Conservation (phyloP, 257 asterid genomes). For the Primulina huaijiensis region DNA sequence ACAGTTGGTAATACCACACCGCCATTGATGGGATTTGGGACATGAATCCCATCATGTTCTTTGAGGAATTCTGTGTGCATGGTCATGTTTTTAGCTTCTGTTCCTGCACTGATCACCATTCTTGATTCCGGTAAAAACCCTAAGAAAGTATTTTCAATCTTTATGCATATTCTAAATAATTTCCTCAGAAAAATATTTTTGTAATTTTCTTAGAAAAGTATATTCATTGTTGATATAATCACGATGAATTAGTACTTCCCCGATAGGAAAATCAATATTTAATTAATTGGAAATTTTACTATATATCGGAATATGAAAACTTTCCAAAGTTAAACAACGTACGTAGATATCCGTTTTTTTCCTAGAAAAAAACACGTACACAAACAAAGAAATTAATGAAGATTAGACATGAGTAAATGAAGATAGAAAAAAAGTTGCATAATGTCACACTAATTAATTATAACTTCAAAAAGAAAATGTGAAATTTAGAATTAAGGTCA, state of each 20-base stretch:
- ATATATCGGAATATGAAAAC: constrained; percentile 8
- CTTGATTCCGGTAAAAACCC: constrained; percentile 22
- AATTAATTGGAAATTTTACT: too few relatives aligned
- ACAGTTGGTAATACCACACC: constrained; percentile 23
- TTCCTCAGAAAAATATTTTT: background rate
- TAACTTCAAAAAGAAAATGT: background rate
- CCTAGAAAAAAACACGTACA: background rate
- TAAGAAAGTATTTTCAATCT: background rate
- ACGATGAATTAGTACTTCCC: background rate
- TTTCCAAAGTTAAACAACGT: background rate
- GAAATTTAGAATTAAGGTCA: constrained; percentile 11
- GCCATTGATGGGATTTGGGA: constrained; percentile 22
- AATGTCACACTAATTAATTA: constrained; percentile 3
- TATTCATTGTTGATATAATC: background rate
- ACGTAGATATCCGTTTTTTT: background rate
- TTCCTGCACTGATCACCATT: constrained; percentile 22
- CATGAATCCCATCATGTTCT: constrained; percentile 38
- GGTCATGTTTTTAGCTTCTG: constrained; percentile 31
- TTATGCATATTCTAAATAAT: background rate
- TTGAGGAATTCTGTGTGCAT: constrained; percentile 44
- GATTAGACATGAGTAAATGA: constrained; percentile 24
- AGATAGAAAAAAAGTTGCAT: constrained; percentile 24
- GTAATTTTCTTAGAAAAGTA: background rate
- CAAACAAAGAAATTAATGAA: constrained; percentile 4
- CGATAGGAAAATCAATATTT: too few relatives aligned